These are phyloP conservation scores for Mycosarcoma mackinlayi DNA, from an alignment of 1,284 basidiomycete genomes.

Conservation along the genomic window DNA sequence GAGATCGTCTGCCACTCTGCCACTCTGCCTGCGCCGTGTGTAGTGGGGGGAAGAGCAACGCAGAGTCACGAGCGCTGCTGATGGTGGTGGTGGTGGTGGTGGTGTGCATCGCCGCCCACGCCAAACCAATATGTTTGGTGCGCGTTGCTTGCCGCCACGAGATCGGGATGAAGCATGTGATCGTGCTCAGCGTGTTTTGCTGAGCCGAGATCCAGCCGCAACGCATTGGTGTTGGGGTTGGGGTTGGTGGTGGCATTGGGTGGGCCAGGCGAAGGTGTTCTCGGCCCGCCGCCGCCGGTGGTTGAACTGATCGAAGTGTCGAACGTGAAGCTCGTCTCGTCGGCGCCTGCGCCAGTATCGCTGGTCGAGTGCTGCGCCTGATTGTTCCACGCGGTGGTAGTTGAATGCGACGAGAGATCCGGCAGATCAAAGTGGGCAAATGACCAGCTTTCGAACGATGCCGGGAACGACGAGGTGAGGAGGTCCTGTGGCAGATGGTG, in stretches of 20 bases:
- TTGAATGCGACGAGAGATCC: background rate
- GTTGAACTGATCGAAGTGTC: constrained; percentile 10
- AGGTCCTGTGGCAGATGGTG: background rate
- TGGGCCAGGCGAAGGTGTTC: constrained; percentile 2
- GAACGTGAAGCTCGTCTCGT: constrained; percentile 6
- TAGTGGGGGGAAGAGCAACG: no score
- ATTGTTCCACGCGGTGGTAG: background rate
- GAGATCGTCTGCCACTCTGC: no score
- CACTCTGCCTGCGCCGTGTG: no score
- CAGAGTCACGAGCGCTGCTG: no score
- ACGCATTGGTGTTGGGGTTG: background rate
- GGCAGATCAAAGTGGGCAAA: constrained; percentile 6
- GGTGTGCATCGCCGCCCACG: no score
- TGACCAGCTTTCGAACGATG: constrained; percentile 6
- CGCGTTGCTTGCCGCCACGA: no score
- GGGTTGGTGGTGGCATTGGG: background rate
- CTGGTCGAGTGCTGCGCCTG: background rate
- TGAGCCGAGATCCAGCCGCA: constrained; percentile 1
- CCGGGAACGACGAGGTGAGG: background rate
- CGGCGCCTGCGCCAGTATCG: background rate
- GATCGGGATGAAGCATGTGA: no score
- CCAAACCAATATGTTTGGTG: no score
- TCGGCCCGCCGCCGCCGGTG: background rate
- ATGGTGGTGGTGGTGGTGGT: no score
- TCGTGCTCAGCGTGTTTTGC: no score